Evolutionary conservation across 1,284 basidiomycete genomes (phyloP).

Genomic region (Boletellus sp.): DNA sequence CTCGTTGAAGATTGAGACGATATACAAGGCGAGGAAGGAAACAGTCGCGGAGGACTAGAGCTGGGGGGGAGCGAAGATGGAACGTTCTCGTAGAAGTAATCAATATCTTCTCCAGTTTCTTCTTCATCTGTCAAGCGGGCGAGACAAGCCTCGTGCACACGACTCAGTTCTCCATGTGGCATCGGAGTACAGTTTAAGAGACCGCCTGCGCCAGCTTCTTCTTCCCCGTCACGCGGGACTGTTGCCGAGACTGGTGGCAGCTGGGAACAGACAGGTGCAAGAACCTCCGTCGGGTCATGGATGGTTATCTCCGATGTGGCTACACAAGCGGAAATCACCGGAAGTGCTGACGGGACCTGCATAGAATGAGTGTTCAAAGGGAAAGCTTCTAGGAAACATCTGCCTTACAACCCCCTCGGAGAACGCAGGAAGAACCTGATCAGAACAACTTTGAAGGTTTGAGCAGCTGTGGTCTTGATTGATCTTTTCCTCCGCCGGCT

Average conservation of each 20-base stretch:
- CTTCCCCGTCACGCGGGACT: neutral
- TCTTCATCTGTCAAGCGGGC: slow-evolving; percentile 1
- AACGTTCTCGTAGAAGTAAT: slow-evolving; percentile 5
- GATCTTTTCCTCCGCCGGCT: neutral
- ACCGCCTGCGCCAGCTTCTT: neutral
- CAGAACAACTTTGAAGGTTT: neutral
- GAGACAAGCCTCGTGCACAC: neutral
- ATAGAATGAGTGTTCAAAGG: slow-evolving; percentile 6
- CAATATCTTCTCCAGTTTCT: slow-evolving; percentile 2
- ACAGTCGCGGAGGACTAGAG: slow-evolving; percentile 46
- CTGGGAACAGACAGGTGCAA: neutral
- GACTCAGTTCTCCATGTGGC: neutral
- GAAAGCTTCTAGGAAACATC: neutral
- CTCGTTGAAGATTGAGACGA: slow-evolving; percentile 39
- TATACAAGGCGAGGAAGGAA: slow-evolving; percentile 45
- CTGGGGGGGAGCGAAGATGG: slow-evolving; percentile 41
- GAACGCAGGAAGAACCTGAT: neutral
- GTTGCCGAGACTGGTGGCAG: neutral
- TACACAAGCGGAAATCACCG: neutral
- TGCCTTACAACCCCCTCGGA: slow-evolving; percentile 12
- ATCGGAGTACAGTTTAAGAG: neutral
- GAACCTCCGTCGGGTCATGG: neutral
- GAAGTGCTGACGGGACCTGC: slow-evolving; percentile 3
- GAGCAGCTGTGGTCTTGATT: neutral
- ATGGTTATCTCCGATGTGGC: neutral